Evolutionary conservation across 1,139 yeast genomes (phyloP), one percentile per base, ranked within the genome.

Genomic region (Hansenula lynferdii): DNA sequence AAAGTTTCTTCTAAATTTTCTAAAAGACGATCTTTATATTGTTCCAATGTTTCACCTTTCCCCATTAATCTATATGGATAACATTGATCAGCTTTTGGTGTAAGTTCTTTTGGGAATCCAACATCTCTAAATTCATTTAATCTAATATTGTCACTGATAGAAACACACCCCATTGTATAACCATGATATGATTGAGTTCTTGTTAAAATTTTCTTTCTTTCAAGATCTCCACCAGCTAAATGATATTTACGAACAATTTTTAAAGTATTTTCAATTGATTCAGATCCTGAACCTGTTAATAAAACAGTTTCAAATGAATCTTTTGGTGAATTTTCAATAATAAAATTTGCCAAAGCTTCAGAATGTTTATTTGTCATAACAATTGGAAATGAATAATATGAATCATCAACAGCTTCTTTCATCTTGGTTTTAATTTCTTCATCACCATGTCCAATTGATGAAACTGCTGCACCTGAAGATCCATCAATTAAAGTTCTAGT

Each of bases 401-500:
- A 56, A 15, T 57, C 63, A 35, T 62, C 65, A 24, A 77, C 77
- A 18, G 77, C 79, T 26, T 70, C 67, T 36, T 58, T 60, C 63
- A 77, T 71, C 31, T 64, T 67, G n/a, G 65, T 62, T 31, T 62
- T 57, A 34, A 74, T 71, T 27, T 75, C 81, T 31, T 66, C 64
- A 50, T 78, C 82, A 34, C 71, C 71, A 66, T 76, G 79, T 15
- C 82, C 82, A 38, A 77, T 61, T 2, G 81, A 74, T 24, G 77
- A 77, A 30, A 77, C 84, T 24, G 84, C 83, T 6, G 84, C 84
- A 46, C 84, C 84, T n/a, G 82, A 73, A 49, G 68, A 60, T 28
- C 73, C 80, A 53, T 78, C 84, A 31, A 75, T 57, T 15, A 75
- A 44, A 18, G 58, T 63, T 27, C 53, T 61, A 37, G 56, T 53